phyloP scores from a whole-genome alignment of 495 filamentous ascomycete species.

The Penicillium canariense region DNA sequence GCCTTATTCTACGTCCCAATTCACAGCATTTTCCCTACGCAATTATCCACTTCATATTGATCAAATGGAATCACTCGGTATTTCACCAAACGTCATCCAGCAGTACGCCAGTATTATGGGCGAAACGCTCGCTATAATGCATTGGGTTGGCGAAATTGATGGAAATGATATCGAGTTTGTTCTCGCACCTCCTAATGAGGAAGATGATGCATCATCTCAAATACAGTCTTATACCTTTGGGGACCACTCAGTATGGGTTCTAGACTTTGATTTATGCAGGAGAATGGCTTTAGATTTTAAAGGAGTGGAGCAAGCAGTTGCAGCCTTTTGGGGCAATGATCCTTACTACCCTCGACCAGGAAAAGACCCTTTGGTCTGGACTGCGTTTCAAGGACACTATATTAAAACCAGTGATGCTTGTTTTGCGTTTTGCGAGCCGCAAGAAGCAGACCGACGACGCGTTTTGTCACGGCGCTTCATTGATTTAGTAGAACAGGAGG shows the following conservation, averaged over 20 bases:
- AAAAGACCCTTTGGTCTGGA: background rate
- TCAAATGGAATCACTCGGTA: constrained; percentile 42
- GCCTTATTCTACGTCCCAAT: constrained; percentile 2
- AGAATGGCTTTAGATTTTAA: constrained; percentile 14
- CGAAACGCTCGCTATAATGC: constrained; percentile 42
- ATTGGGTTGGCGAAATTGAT: constrained; percentile 45
- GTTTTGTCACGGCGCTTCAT: too few species aligned
- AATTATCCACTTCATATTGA: constrained; percentile 51
- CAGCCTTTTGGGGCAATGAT: constrained; percentile 22
- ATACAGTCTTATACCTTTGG: constrained; percentile 11
- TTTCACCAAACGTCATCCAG: constrained; percentile 17
- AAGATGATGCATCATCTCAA: background rate
- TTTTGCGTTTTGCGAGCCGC: too few species aligned
- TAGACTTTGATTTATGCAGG: constrained; percentile 40
- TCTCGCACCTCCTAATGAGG: constrained; percentile 24
- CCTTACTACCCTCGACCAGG: constrained; percentile 22
- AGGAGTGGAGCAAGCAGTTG: constrained; percentile 16
- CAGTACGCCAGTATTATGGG: constrained; percentile 39
- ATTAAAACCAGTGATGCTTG: too few species aligned
- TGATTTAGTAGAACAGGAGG: too few species aligned
- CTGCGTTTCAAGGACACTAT: too few species aligned
- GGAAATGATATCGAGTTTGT: constrained; percentile 54
- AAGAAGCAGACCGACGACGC: too few species aligned
- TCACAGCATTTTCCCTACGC: constrained; percentile 34
- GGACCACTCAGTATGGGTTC: constrained; percentile 36